Base-by-base conservation (phyloP, 2,329 filamentous ascomycete genomes). In the Aspergillus novofumigatus region DNA sequence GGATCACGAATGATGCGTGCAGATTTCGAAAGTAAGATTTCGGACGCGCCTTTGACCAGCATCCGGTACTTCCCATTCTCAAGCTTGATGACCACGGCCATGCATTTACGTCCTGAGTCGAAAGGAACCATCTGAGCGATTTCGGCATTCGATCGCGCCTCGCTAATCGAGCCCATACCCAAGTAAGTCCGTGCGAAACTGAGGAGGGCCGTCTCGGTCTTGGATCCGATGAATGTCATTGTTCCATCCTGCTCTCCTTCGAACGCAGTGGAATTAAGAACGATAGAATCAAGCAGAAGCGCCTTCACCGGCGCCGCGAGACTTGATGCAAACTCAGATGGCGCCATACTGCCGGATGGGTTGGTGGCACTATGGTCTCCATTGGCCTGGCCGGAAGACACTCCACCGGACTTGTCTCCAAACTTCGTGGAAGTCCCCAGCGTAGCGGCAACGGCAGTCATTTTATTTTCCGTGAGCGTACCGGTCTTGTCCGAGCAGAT, bases 141-240 rank as follows among this genome's bases (percentile, higher is more conserved):
- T 35, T 82, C 79, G 41, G 81, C 80, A 62, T 87, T 89, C 14
- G 83, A 79, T 20, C 88, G 81, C 64, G 86, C 86, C 59, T 86
- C 79, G 49, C 76, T 76, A 17, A 90, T 74, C 0, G 81, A 78
- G 5, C 82, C 83, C 78, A 91, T 85, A 45, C 81, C 87, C 14
- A 91, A 77, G 65, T 84, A 78, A 51, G 88, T 84, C 51, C 82
- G 81, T 21, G 87, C 86, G 67, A 91, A 90, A 25, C 80, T 78
- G n/a, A 92, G 79, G 11, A 92, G 78, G 23, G 89, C 88, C 3
- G 87, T 90, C 69, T 92, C 89, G 0, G 89, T 92, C 74, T 91
- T 91, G 4, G 88, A 91, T 29, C 89, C 89, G 60, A 91, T 81
- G 62, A 90, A 92, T 0, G 81, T 77, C 38, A 71, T 74, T 20